Percentiles rank a stretch among this genome's conserved stretches.
Conservation (phyloP, 345 rosid species). For the Pistacia atlantica region DNA sequence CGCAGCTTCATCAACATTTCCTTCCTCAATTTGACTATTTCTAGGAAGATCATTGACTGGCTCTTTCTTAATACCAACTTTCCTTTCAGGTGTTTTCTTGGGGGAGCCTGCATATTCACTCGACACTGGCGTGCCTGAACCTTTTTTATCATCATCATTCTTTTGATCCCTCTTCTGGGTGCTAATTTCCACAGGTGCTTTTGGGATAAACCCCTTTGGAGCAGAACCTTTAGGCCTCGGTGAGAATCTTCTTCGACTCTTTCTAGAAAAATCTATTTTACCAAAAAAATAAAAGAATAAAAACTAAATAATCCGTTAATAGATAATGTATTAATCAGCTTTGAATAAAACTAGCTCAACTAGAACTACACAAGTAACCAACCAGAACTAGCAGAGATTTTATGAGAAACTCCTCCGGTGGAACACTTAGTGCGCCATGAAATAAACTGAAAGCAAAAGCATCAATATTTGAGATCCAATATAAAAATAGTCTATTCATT, state of each 20-base stretch:
- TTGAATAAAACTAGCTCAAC: background rate
- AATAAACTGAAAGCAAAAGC: constrained; percentile 48
- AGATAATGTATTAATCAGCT: constrained; percentile 9
- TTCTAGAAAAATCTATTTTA: constrained; percentile 64
- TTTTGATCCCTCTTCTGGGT: constrained; percentile 44
- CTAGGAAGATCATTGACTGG: constrained; percentile 25
- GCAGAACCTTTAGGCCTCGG: constrained; percentile 47
- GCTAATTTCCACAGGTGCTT: constrained; percentile 47
- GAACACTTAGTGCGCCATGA: constrained; percentile 39
- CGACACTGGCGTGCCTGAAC: constrained; percentile 21
- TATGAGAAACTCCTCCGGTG: constrained; percentile 40
- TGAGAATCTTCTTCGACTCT: constrained; percentile 54
- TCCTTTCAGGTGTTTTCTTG: constrained; percentile 27
- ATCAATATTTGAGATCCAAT: constrained; percentile 11
- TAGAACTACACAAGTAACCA: constrained; percentile 15
- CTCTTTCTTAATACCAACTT: constrained; percentile 36
- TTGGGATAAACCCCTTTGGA: constrained; percentile 54
- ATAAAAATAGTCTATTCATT: constrained; percentile 7
- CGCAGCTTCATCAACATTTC: constrained; percentile 22
- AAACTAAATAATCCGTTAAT: background rate
- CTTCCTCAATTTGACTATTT: constrained; percentile 33
- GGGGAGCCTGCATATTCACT: constrained; percentile 25
- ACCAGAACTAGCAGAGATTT: constrained; percentile 65
- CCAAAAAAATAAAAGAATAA: background rate
- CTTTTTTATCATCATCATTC: constrained; percentile 44